Evolutionary conservation across 768 basidiomycete genomes (phyloP).

Genomic region (Boletus rex-veris): DNA sequence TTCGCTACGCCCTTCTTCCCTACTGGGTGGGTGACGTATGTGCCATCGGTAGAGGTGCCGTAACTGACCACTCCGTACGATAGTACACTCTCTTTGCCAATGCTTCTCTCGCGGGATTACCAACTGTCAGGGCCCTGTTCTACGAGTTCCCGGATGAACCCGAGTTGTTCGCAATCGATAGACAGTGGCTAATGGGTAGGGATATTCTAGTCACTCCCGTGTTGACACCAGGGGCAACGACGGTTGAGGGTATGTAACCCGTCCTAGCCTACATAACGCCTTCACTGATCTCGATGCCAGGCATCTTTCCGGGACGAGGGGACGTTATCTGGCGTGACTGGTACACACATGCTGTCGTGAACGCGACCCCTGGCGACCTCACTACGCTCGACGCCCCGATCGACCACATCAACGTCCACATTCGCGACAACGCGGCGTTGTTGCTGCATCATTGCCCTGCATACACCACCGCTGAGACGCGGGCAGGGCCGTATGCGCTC

Average conservation of each 20-base stretch:
- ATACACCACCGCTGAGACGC: slow-evolving; percentile 64
- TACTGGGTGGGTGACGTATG: slow-evolving; percentile 57
- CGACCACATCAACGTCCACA: slow-evolving; percentile 69
- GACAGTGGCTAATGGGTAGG: slow-evolving; percentile 63
- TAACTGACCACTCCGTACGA: slow-evolving; percentile 25
- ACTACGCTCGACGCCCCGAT: slow-evolving; percentile 64
- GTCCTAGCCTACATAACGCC: slow-evolving; percentile 19
- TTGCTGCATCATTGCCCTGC: slow-evolving; percentile 57
- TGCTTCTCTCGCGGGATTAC: slow-evolving; percentile 55
- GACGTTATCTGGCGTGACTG: slow-evolving; percentile 65
- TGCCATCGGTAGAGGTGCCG: background rate
- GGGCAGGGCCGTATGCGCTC: slow-evolving; percentile 54
- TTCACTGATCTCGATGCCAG: slow-evolving; percentile 29
- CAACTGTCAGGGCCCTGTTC: slow-evolving; percentile 71
- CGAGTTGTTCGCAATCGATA: slow-evolving; percentile 55
- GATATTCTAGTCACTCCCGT: slow-evolving; percentile 78
- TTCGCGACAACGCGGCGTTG: slow-evolving; percentile 61
- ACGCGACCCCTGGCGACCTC: slow-evolving; percentile 38
- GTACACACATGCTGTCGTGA: slow-evolving; percentile 60
- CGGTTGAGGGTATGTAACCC: slow-evolving; percentile 52
- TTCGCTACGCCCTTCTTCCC: slow-evolving; percentile 65
- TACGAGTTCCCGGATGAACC: slow-evolving; percentile 73
- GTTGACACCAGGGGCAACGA: slow-evolving; percentile 60
- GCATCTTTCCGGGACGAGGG: slow-evolving; percentile 62
- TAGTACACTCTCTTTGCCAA: slow-evolving; percentile 72